Base-by-base conservation (phyloP, 371 early-diverging fungal species). In the Scutellospora calospora region DNA sequence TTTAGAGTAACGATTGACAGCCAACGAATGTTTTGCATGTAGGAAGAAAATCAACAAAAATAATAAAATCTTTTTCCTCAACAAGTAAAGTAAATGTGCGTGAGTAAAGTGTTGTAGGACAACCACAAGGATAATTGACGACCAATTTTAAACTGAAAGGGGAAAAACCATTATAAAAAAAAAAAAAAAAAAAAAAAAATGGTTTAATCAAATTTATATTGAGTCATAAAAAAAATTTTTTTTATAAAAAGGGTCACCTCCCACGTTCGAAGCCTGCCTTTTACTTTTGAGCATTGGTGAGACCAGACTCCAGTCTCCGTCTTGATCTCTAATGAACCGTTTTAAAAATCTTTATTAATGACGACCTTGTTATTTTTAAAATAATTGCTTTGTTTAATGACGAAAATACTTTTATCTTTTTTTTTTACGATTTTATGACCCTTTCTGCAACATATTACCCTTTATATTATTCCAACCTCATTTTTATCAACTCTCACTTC, bases 241-340 rank as follows among this genome's bases (percentile, higher is more conserved):
- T 59, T 59, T 22, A 9, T 59, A 29, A 62, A 62, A 62, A 31
- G 63, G 31, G 16, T 33, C 63, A 62, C 63, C 45, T 45, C 29
- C 25, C 14, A 31, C 27, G 63, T 12, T 62, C 20, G 31, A 62
- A 62, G 33, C 18, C 14, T 62, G 63, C 63, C 20, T 62, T 33
- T 62, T 62, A 8, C 63, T 62, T 31, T 29, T 62, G 63, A 62
- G 63, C 29, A 16, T 62, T 62, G 63, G 63, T 62, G 63, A 62
- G 63, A 18, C 5, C 63, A n/a, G 12, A 18, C 45, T 45, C 63
- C 31, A 62, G 27, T 27, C 63, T 62, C 63, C 63, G 33, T 9
- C 12, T 62, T 33, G 63, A 62, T 62, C 63, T 59, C 22, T 9
- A 6, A 33, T 29, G 31, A 62, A 62, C 63, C 63, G 31, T 29